A percentile compares a stretch with the other conserved stretches of the same genome.
phyloP scores from a whole-genome alignment of 208 protist genomes.

The Herpetomonas muscarum region DNA sequence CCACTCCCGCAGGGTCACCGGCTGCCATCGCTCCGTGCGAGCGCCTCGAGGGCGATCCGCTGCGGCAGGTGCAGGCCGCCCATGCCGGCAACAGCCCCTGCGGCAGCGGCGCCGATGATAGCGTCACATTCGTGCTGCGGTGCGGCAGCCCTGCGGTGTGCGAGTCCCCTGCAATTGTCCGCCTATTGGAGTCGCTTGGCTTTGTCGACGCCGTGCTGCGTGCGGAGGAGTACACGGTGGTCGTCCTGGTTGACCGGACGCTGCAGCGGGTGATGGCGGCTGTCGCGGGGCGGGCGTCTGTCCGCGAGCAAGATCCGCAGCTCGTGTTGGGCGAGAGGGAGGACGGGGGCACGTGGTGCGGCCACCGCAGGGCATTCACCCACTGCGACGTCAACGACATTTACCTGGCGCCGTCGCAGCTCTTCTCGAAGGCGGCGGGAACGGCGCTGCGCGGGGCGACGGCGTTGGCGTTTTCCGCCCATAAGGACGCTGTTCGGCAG shows the following conservation, averaged over 20 bases:
- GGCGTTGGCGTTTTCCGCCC: background rate
- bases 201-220: constrained; percentile 29
- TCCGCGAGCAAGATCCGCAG: constrained; percentile 61
- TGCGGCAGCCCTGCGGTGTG: background rate
- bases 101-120: background rate
- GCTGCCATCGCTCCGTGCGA: too few relatives aligned
- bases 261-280: constrained; percentile 29
- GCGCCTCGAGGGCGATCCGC: background rate
- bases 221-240: constrained; percentile 18
- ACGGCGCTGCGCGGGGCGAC: constrained; percentile 6
- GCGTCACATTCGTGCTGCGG: constrained; percentile 4
- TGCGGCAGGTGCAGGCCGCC: background rate
- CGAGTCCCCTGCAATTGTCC: background rate
- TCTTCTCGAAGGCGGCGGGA: constrained; percentile 7
- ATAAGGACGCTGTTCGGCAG: constrained; percentile 1
- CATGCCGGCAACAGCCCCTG: background rate
- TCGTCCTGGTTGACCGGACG: constrained; percentile 28
- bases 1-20: background rate
- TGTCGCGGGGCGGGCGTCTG: constrained; percentile 26
- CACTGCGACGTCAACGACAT: constrained; percentile 53
- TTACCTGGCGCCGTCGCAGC: constrained; percentile 18
- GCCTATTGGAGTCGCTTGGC: constrained; percentile 35
- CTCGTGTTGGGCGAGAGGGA: constrained; percentile 13
- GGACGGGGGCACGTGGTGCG: constrained; percentile 21
- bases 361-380: constrained; percentile 25